Percentiles rank a stretch among this genome's conserved stretches.
These are phyloP conservation scores for Entelexis sorbosivorans DNA, from an alignment of 1,139 yeast genomes.

Conservation along the genomic window DNA sequence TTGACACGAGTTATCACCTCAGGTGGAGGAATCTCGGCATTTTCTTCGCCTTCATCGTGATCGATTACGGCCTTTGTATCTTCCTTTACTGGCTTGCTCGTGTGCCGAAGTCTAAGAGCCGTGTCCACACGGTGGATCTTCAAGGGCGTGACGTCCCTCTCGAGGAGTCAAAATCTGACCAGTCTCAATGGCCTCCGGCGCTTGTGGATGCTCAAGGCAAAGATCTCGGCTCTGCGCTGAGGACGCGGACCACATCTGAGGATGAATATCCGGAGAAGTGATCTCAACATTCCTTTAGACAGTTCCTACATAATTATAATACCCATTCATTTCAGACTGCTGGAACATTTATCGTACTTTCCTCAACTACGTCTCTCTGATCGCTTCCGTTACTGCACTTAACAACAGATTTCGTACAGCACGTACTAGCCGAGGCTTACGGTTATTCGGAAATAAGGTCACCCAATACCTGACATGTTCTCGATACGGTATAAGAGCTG, in stretches of 20 bases:
- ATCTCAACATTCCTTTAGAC: not conserved
- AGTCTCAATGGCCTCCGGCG: slow-evolving; percentile 14
- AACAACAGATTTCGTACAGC: too few species aligned
- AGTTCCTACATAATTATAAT: too few species aligned
- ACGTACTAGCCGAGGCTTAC: too few species aligned
- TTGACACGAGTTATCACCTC: slow-evolving; percentile 39
- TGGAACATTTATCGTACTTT: too few species aligned
- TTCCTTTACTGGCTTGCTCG: slow-evolving; percentile 64
- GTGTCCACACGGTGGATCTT: slow-evolving; percentile 25
- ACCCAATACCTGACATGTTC: too few species aligned
- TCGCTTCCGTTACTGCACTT: too few species aligned
- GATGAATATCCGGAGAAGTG: not conserved
- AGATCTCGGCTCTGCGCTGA: not conserved
- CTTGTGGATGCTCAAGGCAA: slow-evolving; percentile 10
- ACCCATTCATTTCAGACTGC: too few species aligned
- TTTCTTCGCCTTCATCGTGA: slow-evolving; percentile 39
- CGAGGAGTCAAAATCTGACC: slow-evolving; percentile 16
- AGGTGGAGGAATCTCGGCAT: slow-evolving; percentile 56
- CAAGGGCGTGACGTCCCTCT: slow-evolving; percentile 20
- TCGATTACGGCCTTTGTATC: slow-evolving; percentile 41
- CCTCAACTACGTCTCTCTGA: too few species aligned
- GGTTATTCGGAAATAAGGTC: too few species aligned
- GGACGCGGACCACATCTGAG: not conserved
- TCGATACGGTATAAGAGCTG: too few species aligned
- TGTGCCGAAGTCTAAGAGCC: slow-evolving; percentile 44